Percentiles rank a stretch among this genome's conserved stretches.
These are phyloP conservation scores for Gossypium bickii DNA, from an alignment of 345 rosid genomes.

Conservation along the genomic window DNA sequence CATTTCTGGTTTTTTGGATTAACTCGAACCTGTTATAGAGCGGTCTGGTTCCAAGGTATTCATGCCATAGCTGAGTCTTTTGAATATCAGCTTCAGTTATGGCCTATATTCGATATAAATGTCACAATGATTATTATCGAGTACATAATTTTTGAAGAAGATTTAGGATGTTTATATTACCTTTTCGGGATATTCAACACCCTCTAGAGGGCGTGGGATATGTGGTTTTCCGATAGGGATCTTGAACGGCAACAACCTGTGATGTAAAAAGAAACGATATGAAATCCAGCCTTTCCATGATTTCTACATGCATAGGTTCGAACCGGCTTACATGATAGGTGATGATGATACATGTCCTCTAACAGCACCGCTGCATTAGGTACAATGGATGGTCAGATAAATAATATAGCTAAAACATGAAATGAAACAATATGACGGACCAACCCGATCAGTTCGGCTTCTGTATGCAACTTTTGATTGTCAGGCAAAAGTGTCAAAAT, in stretches of 20 bases:
- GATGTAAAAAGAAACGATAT: background rate
- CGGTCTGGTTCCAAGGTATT: background rate
- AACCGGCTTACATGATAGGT: background rate
- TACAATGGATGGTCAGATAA: background rate
- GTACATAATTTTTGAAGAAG: no score
- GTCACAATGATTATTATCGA: no score
- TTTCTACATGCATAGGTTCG: background rate
- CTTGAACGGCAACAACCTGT: slow-evolving; percentile 14
- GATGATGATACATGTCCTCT: slow-evolving; percentile 3
- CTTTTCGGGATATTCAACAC: slow-evolving; percentile 14
- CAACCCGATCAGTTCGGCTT: no score
- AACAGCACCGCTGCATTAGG: slow-evolving; percentile 9
- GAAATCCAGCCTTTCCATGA: background rate
- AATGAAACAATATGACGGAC: no score
- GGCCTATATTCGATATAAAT: background rate
- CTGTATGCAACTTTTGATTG: no score
- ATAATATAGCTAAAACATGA: no score
- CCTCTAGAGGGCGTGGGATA: slow-evolving; percentile 23
- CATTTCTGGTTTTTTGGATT: background rate
- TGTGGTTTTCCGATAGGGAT: background rate
- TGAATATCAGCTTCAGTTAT: slow-evolving; percentile 16
- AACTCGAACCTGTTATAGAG: background rate
- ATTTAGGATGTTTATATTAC: background rate
- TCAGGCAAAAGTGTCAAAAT: background rate
- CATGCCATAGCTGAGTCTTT: slow-evolving; percentile 18